Conservation (phyloP, 2,329 filamentous ascomycete species). For the Microascus cirrosus region DNA sequence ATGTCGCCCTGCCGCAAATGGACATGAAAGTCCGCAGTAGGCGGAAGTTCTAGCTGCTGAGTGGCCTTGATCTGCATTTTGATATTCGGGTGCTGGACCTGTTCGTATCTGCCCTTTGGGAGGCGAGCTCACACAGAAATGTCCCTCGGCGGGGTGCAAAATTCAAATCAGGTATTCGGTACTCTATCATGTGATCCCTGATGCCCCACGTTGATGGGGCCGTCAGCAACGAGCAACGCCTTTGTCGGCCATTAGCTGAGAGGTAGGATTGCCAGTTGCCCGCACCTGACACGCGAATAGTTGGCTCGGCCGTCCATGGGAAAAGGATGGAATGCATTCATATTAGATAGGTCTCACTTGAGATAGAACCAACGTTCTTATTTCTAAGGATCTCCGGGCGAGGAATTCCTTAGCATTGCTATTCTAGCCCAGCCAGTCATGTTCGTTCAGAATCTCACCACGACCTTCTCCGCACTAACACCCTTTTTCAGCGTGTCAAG, state of each 20-base stretch:
- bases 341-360: too few species aligned
- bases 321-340: too few species aligned
- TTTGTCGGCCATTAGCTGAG: neutral
- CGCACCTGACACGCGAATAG: neutral
- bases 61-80: neutral
- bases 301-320: neutral
- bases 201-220: neutral
- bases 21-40: conserved; percentile 59
- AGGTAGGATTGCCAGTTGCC: neutral
- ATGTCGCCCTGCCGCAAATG: conserved; percentile 58
- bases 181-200: neutral
- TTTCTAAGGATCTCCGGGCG: too few species aligned
- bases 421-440: neutral
- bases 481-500: neutral
- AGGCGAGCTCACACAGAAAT: neutral
- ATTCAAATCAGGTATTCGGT: neutral
- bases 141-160: neutral
- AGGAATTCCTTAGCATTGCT: neutral
- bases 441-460: neutral
- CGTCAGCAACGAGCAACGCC: too few species aligned
- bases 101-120: neutral
- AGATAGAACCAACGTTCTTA: too few species aligned
- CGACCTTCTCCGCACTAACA: neutral
- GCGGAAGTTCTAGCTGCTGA: conserved; percentile 38
- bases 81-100: neutral